Percentiles rank a stretch among this genome's conserved stretches.
Evolutionary conservation across 1,139 yeast species (phyloP).

Genomic region (Hansenula lynferdii): DNA sequence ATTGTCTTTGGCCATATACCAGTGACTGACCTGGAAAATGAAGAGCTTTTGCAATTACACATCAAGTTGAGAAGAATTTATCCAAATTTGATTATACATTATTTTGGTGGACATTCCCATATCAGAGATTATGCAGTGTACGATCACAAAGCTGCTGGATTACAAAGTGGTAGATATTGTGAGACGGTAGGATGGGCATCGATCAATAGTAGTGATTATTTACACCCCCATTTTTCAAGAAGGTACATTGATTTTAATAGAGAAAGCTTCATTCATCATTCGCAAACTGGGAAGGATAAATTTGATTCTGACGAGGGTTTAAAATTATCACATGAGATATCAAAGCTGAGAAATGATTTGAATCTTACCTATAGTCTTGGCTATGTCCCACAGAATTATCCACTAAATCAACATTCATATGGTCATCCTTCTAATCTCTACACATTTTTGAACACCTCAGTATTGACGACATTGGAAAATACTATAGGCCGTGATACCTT

Average conservation of each 20-base stretch:
- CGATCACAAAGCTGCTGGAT: slow-evolving; percentile 65
- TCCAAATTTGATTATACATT: slow-evolving; percentile 67
- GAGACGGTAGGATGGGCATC: slow-evolving; percentile 91
- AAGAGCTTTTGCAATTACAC: slow-evolving; percentile 45
- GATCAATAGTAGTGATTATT: slow-evolving; percentile 32
- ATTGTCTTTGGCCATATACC: slow-evolving; percentile 83
- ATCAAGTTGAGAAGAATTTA: slow-evolving; percentile 46
- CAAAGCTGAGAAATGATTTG: slow-evolving; percentile 40
- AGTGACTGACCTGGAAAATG: slow-evolving; percentile 52
- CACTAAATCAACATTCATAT: slow-evolving; percentile 65
- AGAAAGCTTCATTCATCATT: slow-evolving; percentile 63
- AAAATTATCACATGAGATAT: slow-evolving; percentile 41
- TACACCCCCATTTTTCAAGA: slow-evolving; percentile 40
- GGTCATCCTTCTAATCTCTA: slow-evolving; percentile 57
- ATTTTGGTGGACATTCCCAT: slow-evolving; percentile 95
- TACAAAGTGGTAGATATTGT: slow-evolving; percentile 89
- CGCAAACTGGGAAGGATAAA: slow-evolving; percentile 26
- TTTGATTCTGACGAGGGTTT: slow-evolving; percentile 50
- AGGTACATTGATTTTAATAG: slow-evolving; percentile 78
- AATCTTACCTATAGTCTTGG: slow-evolving; percentile 58
- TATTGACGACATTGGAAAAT: slow-evolving; percentile 54
- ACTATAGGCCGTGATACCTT: slow-evolving; percentile 12
- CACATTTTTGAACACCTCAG: slow-evolving; percentile 50
- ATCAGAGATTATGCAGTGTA: slow-evolving; percentile 74
- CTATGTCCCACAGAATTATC: slow-evolving; percentile 58